Conservation (phyloP, 2,329 filamentous ascomycete genomes). For the Botryotinia narcissicola region DNA sequence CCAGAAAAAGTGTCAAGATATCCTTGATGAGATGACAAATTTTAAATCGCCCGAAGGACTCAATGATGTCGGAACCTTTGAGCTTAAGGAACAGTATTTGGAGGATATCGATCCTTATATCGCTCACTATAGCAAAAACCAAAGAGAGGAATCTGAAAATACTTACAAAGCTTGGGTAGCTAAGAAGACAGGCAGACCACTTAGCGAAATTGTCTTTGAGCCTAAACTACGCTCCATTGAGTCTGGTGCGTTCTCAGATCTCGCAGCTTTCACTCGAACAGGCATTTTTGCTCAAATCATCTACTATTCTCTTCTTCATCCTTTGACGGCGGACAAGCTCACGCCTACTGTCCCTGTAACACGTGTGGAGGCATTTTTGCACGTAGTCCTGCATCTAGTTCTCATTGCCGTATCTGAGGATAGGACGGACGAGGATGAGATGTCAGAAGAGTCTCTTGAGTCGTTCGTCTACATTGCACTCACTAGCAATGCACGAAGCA, state of each 20-base stretch:
- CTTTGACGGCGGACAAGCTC: slow-evolving; percentile 63
- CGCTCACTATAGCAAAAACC: slow-evolving; percentile 94
- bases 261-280: slow-evolving; percentile 78
- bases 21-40: slow-evolving; percentile 82
- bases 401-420: slow-evolving; percentile 87
- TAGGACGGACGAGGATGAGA: slow-evolving; percentile 54
- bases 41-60: slow-evolving; percentile 90
- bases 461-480: slow-evolving; percentile 76
- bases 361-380: slow-evolving; percentile 84
- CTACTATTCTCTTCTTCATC: slow-evolving; percentile 83
- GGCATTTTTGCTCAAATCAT: slow-evolving; percentile 87
- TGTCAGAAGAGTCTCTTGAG: slow-evolving; percentile 46
- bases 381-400: slow-evolving; percentile 84
- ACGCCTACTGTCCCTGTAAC: slow-evolving; percentile 77
- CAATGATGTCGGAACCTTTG: slow-evolving; percentile 90
- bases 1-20: slow-evolving; percentile 79
- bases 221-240: slow-evolving; percentile 75
- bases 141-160: slow-evolving; percentile 89
- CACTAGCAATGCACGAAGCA: slow-evolving; percentile 59
- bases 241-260: slow-evolving; percentile 71
- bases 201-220: slow-evolving; percentile 86
- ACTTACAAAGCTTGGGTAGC: slow-evolving; percentile 85
- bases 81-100: slow-evolving; percentile 81
- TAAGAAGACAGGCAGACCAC: slow-evolving; percentile 77
- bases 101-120: slow-evolving; percentile 93